Base-by-base conservation (phyloP, 106 monocot genomes). In the Chionographis japonica region DNA sequence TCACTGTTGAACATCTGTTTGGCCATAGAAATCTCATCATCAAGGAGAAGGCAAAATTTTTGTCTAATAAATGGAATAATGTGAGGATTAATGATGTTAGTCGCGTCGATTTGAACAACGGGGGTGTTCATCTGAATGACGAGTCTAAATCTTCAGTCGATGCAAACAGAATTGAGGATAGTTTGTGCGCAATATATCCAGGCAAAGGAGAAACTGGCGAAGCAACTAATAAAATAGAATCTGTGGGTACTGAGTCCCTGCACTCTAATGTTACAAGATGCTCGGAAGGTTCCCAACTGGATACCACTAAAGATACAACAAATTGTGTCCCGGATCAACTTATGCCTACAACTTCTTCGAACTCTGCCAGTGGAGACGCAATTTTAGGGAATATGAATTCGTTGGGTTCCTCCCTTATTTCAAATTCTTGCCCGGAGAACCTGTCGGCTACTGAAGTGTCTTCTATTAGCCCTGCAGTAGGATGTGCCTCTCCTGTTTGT, bases 11-110 rank as follows among this genome's bases (percentile, higher is more conserved):
- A 54, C 63, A 79, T 35, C 74, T 91, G 35, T 41, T 75, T 54
- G 65, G 63, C 15, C 64, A 77, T 40, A 67, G 62, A 63, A 74
- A 61, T 17, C 4, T 65, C 50, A 51, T 43, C 57, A 72, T 78
- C 41, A 81, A 79, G 68, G 81, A 84, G 37, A 86, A 50, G 50
- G 88, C 83, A 64, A 83, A n/a, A 74, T 52, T 40, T 36, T 65
- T 94, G 60, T 60, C 68, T 58, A 73, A 81, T 54, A 85, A 73
- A 65, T 91, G 87, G 87, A 77, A 75, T 39, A 10, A 52, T 68
- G 42, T 46, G 20, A 65, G 9, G 36, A 37, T 57, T 72, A 50
- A 65, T 52, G 56, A 61, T 68, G 38, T 19, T 6, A 65, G 60
- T 54, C 49, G 12, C 42, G 58, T 71, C 18, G 52, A 69, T 60